Conservation (phyloP, 164 flowering plant species). For the Stephania japonica region DNA sequence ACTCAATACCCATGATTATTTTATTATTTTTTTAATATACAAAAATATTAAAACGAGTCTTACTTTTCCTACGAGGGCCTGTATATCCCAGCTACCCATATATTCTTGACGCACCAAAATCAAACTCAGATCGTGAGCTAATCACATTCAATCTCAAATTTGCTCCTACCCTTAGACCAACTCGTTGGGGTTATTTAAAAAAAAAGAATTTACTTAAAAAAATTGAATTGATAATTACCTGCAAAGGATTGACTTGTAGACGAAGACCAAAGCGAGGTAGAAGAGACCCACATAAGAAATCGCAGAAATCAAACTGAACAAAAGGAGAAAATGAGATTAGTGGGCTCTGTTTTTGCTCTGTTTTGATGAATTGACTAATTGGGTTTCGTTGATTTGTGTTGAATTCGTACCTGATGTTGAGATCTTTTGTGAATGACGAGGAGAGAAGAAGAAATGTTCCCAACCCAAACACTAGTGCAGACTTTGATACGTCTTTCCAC, state of each 20-base stretch:
- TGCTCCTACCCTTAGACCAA: too few species aligned
- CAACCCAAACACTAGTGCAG: constrained; percentile 68
- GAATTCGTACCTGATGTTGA: constrained; percentile 60
- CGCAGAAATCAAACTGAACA: constrained; percentile 73
- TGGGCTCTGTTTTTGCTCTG: not conserved
- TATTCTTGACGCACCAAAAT: too few species aligned
- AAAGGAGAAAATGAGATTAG: constrained; percentile 5
- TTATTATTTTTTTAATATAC: too few species aligned
- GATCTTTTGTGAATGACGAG: constrained; percentile 70
- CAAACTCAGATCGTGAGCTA: too few species aligned
- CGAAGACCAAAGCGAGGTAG: constrained; percentile 67
- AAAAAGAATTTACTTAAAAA: too few species aligned
- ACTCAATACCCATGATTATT: too few species aligned
- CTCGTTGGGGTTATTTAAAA: too few species aligned
- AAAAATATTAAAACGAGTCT: too few species aligned
- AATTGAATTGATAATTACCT: constrained; percentile 40
- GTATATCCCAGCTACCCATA: too few species aligned
- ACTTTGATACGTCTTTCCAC: constrained; percentile 88
- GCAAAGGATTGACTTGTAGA: constrained; percentile 53
- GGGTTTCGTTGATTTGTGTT: not conserved
- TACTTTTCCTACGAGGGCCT: too few species aligned
- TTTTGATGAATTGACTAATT: not conserved
- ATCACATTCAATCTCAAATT: too few species aligned
- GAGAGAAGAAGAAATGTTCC: constrained; percentile 74
- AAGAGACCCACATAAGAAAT: constrained; percentile 71